Percentiles rank a stretch among this genome's conserved stretches.
Conservation (phyloP, 345 rosid species). For the Bruguiera sexangula region DNA sequence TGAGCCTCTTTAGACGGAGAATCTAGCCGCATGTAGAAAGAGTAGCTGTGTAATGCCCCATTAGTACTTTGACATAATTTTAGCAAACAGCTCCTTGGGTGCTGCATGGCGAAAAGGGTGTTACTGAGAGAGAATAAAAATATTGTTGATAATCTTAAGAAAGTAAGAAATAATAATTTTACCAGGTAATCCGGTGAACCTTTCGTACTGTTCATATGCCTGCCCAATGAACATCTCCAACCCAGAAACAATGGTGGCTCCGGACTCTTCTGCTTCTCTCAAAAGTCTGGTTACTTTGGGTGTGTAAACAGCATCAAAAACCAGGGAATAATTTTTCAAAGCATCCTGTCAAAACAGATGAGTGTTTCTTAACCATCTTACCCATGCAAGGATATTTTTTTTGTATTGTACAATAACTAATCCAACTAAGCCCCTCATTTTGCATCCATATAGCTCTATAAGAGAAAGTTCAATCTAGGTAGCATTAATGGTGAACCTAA, state of each 20-base stretch:
- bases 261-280: constrained; percentile 79
- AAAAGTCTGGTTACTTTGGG: constrained; percentile 82
- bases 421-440: not conserved
- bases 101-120: constrained; percentile 43
- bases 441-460: not conserved
- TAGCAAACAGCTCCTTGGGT: constrained; percentile 71
- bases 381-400: not conserved
- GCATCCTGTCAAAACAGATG: constrained; percentile 45
- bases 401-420: not conserved
- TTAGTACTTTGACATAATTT: constrained; percentile 48
- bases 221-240: constrained; percentile 94
- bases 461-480: not conserved
- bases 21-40: not conserved
- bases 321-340: constrained; percentile 64
- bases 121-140: not conserved
- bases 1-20: not conserved
- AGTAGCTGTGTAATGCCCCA: not conserved
- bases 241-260: constrained; percentile 69
- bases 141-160: not conserved
- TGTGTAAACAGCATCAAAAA: constrained; percentile 86
- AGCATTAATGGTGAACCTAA: not conserved
- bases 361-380: not conserved
- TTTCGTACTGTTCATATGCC: constrained; percentile 82
- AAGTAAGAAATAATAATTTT: constrained; percentile 9
- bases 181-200: constrained; percentile 81